Evolutionary conservation across 2,329 filamentous ascomycete genomes (phyloP), one percentile per base, ranked within the genome.

Genomic region (Sphaerulina musiva): DNA sequence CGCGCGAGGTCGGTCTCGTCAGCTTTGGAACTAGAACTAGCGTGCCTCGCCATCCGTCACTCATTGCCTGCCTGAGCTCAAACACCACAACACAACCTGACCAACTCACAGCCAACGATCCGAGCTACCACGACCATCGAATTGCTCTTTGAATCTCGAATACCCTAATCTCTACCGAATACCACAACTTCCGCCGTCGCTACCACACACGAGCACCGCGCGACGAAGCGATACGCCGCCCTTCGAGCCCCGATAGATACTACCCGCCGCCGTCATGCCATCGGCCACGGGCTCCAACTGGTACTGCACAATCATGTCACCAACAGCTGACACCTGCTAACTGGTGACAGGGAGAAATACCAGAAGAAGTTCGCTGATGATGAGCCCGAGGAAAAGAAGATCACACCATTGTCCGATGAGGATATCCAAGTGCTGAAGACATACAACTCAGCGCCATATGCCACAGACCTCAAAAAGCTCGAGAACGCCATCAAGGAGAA

Each of bases 401-500:
- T 98, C 71, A 92, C 90, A 57, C 93, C 93, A 62, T 79, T 98
- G 59, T 87, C 91, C 64, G 93, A 97, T 78, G 93, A 97, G 92
- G 93, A 98, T 78, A 98, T 98, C 68, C 91, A 96, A 78, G 93
- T 98, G 63, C 83, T 98, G 66, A 98, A 97, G 79, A 98, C 93
- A 59, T 98, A 98, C 74, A 95, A 95, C 67, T 91, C 92, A 36
- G 93, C 93, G 55, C 93, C 93, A 32, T 98, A 98, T 69, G 92
- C 89, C 63, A 86, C 89, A 46, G 86, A 89, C 57, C 78, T 98
- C 69, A 96, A 95, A 82, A 95, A 93, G 77, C 86, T 98, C 59
- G 93, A 98, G 76, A 95, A 97, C 74, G 88, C 96, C 76, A 97
- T 98, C 80, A 98, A 97, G 74, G 93, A 98, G 73, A 95, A 95